Evolutionary conservation across 306 rosid species (phyloP).

Genomic region (Gleditsia sinensis): DNA sequence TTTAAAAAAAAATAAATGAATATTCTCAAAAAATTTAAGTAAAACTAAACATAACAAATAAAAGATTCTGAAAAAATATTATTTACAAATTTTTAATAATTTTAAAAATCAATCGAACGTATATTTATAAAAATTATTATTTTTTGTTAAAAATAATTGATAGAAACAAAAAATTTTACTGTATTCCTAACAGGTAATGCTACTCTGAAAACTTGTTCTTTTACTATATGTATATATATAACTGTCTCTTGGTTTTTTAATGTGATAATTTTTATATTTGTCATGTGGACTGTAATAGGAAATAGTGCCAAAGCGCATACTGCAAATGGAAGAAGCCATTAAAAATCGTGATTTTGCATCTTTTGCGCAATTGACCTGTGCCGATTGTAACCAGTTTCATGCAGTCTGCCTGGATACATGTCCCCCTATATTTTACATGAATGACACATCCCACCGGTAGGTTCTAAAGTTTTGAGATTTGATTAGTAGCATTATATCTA

Average conservation of each 20-base stretch:
- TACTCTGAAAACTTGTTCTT: neutral
- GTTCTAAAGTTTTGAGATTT: conserved; percentile 6
- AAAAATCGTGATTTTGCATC: conserved; percentile 80
- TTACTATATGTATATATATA: conserved; percentile 2
- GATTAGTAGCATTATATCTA: conserved; percentile 2
- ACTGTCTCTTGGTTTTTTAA: conserved; percentile 10
- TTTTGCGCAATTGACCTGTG: conserved; percentile 74
- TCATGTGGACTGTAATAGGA: conserved; percentile 54
- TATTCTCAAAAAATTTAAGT: too few relatives aligned
- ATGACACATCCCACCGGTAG: conserved; percentile 95
- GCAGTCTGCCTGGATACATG: conserved; percentile 95
- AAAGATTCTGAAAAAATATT: too few relatives aligned
- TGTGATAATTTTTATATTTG: conserved; percentile 21
- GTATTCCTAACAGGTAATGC: neutral
- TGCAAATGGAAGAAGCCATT: conserved; percentile 93
- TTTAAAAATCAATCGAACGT: too few relatives aligned
- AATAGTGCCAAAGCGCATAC: conserved; percentile 86
- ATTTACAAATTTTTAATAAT: too few relatives aligned
- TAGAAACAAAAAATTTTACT: too few relatives aligned
- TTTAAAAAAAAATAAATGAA: too few relatives aligned
- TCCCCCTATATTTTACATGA: conserved; percentile 99
- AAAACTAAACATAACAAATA: too few relatives aligned
- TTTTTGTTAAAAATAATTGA: too few relatives aligned
- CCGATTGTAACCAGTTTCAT: conserved; percentile 97
- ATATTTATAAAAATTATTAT: too few relatives aligned